Conservation (phyloP, 2,329 filamentous ascomycete genomes). For the Thelonectria rubi region DNA sequence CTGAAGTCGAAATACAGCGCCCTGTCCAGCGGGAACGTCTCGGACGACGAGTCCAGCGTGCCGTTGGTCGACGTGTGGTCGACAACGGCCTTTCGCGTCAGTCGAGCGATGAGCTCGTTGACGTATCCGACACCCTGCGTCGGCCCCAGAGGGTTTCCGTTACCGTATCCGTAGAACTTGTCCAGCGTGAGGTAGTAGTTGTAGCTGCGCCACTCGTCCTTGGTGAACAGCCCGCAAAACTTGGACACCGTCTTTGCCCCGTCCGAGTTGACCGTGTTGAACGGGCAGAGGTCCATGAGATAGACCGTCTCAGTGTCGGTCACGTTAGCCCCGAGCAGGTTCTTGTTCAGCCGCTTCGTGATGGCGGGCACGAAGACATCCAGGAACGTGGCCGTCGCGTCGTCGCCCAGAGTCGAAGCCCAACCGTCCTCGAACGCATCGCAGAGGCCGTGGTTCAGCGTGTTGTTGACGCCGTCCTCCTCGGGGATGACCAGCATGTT, state of each 20-base stretch:
- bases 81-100: conserved; percentile 73
- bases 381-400: conserved; percentile 66
- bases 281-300: conserved; percentile 91
- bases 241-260: conserved; percentile 62
- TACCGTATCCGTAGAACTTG: conserved; percentile 86
- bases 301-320: conserved; percentile 69
- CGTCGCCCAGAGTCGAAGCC: conserved; percentile 56
- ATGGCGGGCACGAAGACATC: conserved; percentile 73
- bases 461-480: conserved; percentile 75
- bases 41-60: conserved; percentile 73
- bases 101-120: conserved; percentile 85
- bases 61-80: conserved; percentile 81
- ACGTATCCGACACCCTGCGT: conserved; percentile 88
- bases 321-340: conserved; percentile 74
- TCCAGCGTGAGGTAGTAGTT: conserved; percentile 82
- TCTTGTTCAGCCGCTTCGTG: conserved; percentile 71
- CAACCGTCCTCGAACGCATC: conserved; percentile 71
- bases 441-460: conserved; percentile 79
- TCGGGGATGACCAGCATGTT: conserved; percentile 77
- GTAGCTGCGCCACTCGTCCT: conserved; percentile 78
- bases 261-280: conserved; percentile 75
- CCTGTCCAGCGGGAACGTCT: conserved; percentile 77
- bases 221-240: conserved; percentile 81
- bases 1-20: conserved; percentile 87
- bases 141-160: conserved; percentile 80